A percentile compares a stretch with the other conserved stretches of the same genome.
Conservation (phyloP, 352 stramenopile species). For the Phytophthora pini region DNA sequence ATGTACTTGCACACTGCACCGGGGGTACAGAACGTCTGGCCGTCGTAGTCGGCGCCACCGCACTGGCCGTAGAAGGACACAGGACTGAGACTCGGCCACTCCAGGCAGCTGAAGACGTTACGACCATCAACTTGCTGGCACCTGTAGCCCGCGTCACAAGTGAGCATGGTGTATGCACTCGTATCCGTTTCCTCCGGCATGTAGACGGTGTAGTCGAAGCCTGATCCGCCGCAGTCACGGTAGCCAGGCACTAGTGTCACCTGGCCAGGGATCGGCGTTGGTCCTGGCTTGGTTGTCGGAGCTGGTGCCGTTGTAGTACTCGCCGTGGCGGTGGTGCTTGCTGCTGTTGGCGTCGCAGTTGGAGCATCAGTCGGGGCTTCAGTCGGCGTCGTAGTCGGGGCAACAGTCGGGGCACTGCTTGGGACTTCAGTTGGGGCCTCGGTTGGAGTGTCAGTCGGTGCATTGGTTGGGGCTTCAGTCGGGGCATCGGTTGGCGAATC, state of each 20-base stretch:
- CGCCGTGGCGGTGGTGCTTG: not conserved
- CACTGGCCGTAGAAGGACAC: constrained; percentile 36
- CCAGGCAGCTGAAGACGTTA: constrained; percentile 17
- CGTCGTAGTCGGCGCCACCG: constrained; percentile 29
- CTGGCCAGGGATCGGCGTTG: constrained; percentile 19
- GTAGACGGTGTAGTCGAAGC: constrained; percentile 35
- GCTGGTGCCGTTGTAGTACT: not conserved
- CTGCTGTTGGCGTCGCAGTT: not conserved
- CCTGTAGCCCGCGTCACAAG: constrained; percentile 23
- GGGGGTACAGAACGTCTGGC: constrained; percentile 34
- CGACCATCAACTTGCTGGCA: constrained; percentile 19
- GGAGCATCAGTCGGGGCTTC: not conserved
- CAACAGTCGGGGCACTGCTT: too few species aligned
- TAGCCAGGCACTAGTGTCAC: constrained; percentile 19
- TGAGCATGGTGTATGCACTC: constrained; percentile 14
- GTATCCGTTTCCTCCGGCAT: constrained; percentile 16
- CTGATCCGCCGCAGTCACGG: constrained; percentile 19
- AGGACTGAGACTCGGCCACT: constrained; percentile 27
- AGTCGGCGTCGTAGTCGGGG: too few species aligned
- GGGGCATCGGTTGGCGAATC: too few species aligned
- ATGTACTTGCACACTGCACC: constrained; percentile 37
- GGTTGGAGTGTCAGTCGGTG: too few species aligned
- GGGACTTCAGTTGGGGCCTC: too few species aligned
- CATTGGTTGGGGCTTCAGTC: too few species aligned
- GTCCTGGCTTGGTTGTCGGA: constrained; percentile 9